Base-by-base conservation (phyloP, 345 rosid genomes). In the Citrus trifoliata region DNA sequence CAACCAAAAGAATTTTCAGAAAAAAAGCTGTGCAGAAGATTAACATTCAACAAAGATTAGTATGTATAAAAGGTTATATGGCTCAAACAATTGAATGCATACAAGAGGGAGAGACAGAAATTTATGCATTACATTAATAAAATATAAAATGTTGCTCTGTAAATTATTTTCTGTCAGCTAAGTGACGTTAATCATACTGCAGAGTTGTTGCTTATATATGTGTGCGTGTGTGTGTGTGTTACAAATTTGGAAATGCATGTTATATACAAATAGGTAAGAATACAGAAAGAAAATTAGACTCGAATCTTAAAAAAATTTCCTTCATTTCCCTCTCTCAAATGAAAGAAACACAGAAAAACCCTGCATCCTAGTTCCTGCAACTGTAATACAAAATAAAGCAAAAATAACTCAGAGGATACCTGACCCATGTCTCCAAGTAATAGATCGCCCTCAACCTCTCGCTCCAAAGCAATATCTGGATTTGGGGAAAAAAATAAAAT, bases 361-460 rank as follows among this genome's bases (percentile, higher is more conserved):
- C 28, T 10, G 27, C n/a, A 66, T 65, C 35, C 42, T 32, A 30
- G n/a, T 65, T 37, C 42, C 19, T 21, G 51, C 51, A 46, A 13
- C 51, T 46, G 51, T 13, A 69, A 1, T 68, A 56, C 28, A 37
- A 51, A 46, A 27, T 7, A n/a, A 69, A 78, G 61, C 14, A 46
- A 55, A 33, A 70, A 27, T 5, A 7, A 28, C 61, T 25, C 25
- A 21, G 77, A 38, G 38, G 2, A 78, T 75, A 96, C 98, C 98
- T 96, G 98, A 30, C 99, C 99, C 99, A 94, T 94, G 85, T 96
- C 99, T 37, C 89, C 90, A 75, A 94, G 98, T 80, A 96, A 76
- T 51, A 96, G 90, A 90, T 96, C 99, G 25, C 99, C 97, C 63
- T 93, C 94, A 62, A 89, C 95, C 84, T 93, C 97, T 19, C 97